Conservation (phyloP, 139 green algal species). For the Dunaliella primolecta region DNA sequence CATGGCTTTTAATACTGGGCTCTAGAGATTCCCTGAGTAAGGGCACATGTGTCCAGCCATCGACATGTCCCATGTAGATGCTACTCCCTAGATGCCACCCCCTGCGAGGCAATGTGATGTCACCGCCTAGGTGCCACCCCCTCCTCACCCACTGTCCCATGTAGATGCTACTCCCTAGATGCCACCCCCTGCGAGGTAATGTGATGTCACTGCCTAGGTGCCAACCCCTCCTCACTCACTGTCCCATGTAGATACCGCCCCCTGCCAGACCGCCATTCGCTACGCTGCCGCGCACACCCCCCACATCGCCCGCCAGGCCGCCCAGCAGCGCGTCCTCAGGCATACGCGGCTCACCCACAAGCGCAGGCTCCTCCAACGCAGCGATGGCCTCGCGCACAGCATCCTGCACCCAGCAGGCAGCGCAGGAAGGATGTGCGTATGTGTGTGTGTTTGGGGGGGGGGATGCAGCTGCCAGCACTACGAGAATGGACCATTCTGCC, state of each 20-base stretch:
- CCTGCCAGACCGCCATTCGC: background rate
- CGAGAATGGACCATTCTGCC: no score
- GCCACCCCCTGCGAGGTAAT: background rate
- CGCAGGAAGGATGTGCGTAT: background rate
- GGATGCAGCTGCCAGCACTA: background rate
- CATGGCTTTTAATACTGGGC: no score
- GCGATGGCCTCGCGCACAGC: conserved; percentile 42
- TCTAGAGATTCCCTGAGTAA: no score
- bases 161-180: background rate
- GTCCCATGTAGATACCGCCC: conserved; percentile 77
- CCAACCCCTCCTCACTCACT: conserved; percentile 17
- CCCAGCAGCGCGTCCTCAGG: conserved; percentile 37
- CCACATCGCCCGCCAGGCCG: background rate
- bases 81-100: no score
- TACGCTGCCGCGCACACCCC: background rate
- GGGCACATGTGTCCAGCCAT: no score
- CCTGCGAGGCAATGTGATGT: background rate
- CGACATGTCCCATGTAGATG: background rate
- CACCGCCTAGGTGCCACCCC: background rate
- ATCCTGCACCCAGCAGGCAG: background rate
- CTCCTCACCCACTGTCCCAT: background rate
- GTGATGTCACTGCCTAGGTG: background rate
- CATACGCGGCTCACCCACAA: conserved; percentile 71
- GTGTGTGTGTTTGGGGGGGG: no score
- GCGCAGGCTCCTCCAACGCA: conserved; percentile 68